phyloP scores from a whole-genome alignment of 805 yeast genomes.

The Monosporozyma servazzii region DNA sequence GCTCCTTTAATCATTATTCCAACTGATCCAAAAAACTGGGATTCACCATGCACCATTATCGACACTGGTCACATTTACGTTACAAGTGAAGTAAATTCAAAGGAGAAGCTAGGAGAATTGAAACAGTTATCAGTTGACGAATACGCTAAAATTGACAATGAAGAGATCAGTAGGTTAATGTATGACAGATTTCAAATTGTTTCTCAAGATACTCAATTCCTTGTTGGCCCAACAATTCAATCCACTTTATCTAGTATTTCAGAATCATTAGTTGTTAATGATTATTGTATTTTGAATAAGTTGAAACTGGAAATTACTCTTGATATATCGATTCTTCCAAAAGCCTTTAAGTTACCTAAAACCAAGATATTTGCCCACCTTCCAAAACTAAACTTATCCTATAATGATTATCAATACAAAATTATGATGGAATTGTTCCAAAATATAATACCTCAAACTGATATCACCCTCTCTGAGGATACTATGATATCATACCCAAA shows the following conservation, averaged over 20 bases:
- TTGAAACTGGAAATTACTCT: constrained; percentile 63
- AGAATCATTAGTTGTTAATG: constrained; percentile 28
- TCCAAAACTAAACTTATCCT: constrained; percentile 58
- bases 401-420: constrained; percentile 87
- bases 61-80: constrained; percentile 95
- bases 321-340: constrained; percentile 80
- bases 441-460: constrained; percentile 29
- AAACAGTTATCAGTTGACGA: constrained; percentile 58
- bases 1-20: constrained; percentile 90
- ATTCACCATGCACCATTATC: constrained; percentile 80
- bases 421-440: constrained; percentile 72
- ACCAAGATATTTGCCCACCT: constrained; percentile 68
- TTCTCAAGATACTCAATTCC: constrained; percentile 76
- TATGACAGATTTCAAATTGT: constrained; percentile 76
- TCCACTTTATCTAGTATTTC: constrained; percentile 70
- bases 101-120: constrained; percentile 55
- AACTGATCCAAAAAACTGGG: constrained; percentile 64
- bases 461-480: not conserved
- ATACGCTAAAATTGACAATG: constrained; percentile 47
- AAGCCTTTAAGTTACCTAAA: constrained; percentile 62
- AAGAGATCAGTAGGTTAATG: constrained; percentile 63
- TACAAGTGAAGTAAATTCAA: constrained; percentile 68
- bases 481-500: not conserved
- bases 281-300: constrained; percentile 61
- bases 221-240: constrained; percentile 76